These are phyloP conservation scores for Sequoiadendron giganteum DNA, from an alignment of 75 land plant species.

Conservation along the genomic window DNA sequence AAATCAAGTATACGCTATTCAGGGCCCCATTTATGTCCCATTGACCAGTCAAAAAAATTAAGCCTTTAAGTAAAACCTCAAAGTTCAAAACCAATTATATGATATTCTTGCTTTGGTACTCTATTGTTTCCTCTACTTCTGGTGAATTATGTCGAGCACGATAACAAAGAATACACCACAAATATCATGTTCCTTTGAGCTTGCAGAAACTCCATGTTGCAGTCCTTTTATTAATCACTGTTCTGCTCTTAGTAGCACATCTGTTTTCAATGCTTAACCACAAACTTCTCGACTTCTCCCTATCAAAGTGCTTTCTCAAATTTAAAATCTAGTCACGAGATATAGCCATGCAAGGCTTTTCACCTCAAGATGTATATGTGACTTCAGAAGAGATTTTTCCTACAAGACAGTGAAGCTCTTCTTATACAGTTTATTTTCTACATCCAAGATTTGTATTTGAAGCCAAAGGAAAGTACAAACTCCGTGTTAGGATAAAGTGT, in stretches of 20 bases:
- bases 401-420: not conserved
- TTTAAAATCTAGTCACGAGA: not conserved
- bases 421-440: not conserved
- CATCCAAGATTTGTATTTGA: not conserved
- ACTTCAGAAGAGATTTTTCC: not conserved
- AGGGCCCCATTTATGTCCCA: no score
- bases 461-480: no score
- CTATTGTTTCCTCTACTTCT: not conserved
- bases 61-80: not conserved
- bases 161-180: not conserved
- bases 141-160: not conserved
- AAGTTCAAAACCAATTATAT: not conserved
- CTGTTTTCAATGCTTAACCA: not conserved
- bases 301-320: not conserved
- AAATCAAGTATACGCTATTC: no score
- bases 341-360: not conserved
- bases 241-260: not conserved
- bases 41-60: not conserved
- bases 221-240: not conserved
- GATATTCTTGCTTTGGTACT: not conserved
- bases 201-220: not conserved
- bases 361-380: not conserved
- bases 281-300: not conserved
- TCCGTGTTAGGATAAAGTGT: no score
- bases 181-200: not conserved